phyloP scores from a whole-genome alignment of 2,329 filamentous ascomycete species.

The Pseudogymnoascus sp. region DNA sequence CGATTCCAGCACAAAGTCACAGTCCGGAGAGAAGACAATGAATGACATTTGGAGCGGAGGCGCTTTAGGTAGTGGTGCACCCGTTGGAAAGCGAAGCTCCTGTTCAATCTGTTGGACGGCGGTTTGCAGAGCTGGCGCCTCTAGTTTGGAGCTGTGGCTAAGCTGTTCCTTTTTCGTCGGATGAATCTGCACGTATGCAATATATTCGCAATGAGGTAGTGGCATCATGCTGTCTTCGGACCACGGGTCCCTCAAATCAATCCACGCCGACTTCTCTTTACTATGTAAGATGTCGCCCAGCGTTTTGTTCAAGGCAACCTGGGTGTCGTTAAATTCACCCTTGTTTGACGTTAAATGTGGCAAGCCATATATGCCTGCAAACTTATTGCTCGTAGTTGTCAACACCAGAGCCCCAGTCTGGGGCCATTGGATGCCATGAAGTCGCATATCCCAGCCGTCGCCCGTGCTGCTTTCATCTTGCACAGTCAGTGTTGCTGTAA shows the following conservation, averaged over 20 bases:
- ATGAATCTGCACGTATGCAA: constrained; percentile 77
- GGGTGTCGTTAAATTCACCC: constrained; percentile 47
- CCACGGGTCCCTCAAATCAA: constrained; percentile 63
- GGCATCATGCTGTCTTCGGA: constrained; percentile 54
- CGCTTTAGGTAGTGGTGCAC: constrained; percentile 46
- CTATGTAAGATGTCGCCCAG: constrained; percentile 59
- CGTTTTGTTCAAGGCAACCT: constrained; percentile 64
- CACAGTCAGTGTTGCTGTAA: constrained; percentile 63
- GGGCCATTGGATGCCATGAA: constrained; percentile 82
- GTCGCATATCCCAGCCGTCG: constrained; percentile 68
- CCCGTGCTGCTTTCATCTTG: constrained; percentile 64
- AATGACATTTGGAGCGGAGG: constrained; percentile 56
- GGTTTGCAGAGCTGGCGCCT: constrained; percentile 18
- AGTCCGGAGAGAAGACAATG: constrained; percentile 62
- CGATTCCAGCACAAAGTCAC: constrained; percentile 58
- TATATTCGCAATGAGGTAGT: constrained; percentile 76
- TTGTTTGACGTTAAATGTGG: constrained; percentile 68
- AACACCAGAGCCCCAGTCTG: constrained; percentile 72
- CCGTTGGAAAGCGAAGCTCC: constrained; percentile 55
- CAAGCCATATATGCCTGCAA: constrained; percentile 81
- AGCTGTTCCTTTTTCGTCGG: constrained; percentile 13
- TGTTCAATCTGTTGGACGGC: constrained; percentile 51
- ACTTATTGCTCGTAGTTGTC: constrained; percentile 88
- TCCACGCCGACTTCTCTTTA: constrained; percentile 50
- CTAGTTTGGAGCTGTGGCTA: not conserved